Evolutionary conservation across 257 asterid species (phyloP), one percentile per base, ranked within the genome.

Genomic region (Galeopsis tetrahit): DNA sequence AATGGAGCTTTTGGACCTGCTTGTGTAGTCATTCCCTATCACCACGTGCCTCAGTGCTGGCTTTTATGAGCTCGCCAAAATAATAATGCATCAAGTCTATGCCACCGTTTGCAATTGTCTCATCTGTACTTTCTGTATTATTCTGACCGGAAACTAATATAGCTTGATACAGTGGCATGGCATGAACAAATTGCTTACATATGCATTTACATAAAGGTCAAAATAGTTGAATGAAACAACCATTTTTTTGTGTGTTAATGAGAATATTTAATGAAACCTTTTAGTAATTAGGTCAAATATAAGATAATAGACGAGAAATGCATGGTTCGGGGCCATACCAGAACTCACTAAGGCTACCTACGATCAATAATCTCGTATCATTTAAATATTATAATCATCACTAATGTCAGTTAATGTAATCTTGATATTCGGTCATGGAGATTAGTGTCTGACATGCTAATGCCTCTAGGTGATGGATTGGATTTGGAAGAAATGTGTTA

Each of bases 391-490:
- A 11, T 64, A 57, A 31, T 10, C 38, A 11, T 52, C 52, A 14
- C 44, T 38, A 35, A 28, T 53, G 42, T 9, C 44, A 31, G 14
- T 39, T 14, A 17, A 49, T 34, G 42, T 48, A 13, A 7, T 14
- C 35, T 40, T 48, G 15, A 65, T 63, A 44, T 58, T 52, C 14
- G 14, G 69, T 33, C 61, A 11, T 80, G 73, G 61, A 71, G 76
- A 68, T 76, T 53, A 53, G 32, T 62, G 53, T 39, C 57, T 43
- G 66, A 35, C 31, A 62, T 9, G 60, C 51, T 57, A 58, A 21
- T 72, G 55, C 61, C 72, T 32, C 61, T 57, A 53, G 32, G 39
- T 59, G 51, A 55, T 75, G 73, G 68, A 67, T 65, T 71, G 63
- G 10, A 36, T 34, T 49, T 65, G 58, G 31, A 51, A 72, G 59